Evolutionary conservation across 208 protist species (phyloP).

Genomic region (Blechomonas ayalai): DNA sequence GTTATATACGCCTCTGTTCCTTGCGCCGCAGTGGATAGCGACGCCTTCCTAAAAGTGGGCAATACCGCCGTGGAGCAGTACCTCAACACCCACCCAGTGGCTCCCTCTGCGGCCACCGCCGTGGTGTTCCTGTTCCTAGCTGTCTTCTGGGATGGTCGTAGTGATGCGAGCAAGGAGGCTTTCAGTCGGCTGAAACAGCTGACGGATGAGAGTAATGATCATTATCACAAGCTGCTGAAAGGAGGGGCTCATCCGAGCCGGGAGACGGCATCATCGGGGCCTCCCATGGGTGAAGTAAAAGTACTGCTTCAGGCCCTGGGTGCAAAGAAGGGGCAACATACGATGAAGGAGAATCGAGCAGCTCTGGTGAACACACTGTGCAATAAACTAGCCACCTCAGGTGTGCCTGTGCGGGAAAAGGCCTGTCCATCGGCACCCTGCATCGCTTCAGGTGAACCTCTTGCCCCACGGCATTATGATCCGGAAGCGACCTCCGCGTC

Average conservation of each 20-base stretch:
- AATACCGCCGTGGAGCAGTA: too few relatives aligned
- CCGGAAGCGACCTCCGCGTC: neutral
- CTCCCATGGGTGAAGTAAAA: conserved; percentile 15
- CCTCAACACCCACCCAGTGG: too few relatives aligned
- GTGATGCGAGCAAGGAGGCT: conserved; percentile 35
- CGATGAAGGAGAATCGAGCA: conserved; percentile 39
- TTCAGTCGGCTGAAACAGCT: conserved; percentile 59
- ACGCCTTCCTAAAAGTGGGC: too few relatives aligned
- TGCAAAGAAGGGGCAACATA: conserved; percentile 61
- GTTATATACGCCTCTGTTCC: conserved; percentile 5
- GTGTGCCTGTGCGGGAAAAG: conserved; percentile 6
- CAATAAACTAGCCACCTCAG: conserved; percentile 38
- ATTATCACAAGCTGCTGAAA: neutral
- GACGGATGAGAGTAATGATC: conserved; percentile 10
- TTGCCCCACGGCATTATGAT: neutral
- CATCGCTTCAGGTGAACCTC: neutral
- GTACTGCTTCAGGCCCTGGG: conserved; percentile 77
- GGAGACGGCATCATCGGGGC: neutral
- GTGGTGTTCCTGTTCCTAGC: conserved; percentile 41
- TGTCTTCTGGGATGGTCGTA: conserved; percentile 69
- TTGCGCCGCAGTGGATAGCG: conserved; percentile 1
- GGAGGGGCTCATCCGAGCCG: neutral
- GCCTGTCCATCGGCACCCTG: neutral
- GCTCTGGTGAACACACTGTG: conserved; percentile 56
- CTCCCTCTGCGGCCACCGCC: neutral